Percentiles rank a stretch among this genome's conserved stretches.
Conservation (phyloP, 1,284 basidiomycete species). For the Stygiomarasmius scandens region DNA sequence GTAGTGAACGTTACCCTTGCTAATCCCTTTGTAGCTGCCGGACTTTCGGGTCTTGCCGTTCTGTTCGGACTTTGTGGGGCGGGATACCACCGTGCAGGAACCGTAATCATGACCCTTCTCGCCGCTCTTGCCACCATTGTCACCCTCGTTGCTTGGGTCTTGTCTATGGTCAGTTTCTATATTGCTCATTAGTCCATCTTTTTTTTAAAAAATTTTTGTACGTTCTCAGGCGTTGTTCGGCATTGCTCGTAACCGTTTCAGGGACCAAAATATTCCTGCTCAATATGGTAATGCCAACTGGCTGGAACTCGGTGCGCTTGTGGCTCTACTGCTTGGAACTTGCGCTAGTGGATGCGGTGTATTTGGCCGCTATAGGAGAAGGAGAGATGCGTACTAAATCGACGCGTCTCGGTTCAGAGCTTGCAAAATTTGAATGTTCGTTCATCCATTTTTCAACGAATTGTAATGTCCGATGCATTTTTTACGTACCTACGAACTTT, state of each 20-base stretch:
- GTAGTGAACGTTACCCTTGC: neutral
- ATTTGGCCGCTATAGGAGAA: constrained; percentile 63
- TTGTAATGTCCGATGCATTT: too few species aligned
- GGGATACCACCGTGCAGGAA: constrained; percentile 65
- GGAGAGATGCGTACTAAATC: constrained; percentile 7
- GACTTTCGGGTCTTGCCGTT: constrained; percentile 70
- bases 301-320: constrained; percentile 75
- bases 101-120: constrained; percentile 74
- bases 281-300: constrained; percentile 77
- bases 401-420: too few species aligned
- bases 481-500: too few species aligned
- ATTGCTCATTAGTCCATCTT: too few species aligned
- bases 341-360: constrained; percentile 68
- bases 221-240: constrained; percentile 57
- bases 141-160: constrained; percentile 69
- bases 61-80: constrained; percentile 72
- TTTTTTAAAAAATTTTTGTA: too few species aligned
- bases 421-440: too few species aligned
- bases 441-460: too few species aligned
- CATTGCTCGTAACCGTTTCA: constrained; percentile 62
- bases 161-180: constrained; percentile 65
- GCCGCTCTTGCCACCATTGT: constrained; percentile 64
- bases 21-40: constrained; percentile 50
- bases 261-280: constrained; percentile 51
- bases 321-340: constrained; percentile 65